These are phyloP conservation scores for Tricholomella constricta DNA, from an alignment of 768 basidiomycete species.

Conservation along the genomic window DNA sequence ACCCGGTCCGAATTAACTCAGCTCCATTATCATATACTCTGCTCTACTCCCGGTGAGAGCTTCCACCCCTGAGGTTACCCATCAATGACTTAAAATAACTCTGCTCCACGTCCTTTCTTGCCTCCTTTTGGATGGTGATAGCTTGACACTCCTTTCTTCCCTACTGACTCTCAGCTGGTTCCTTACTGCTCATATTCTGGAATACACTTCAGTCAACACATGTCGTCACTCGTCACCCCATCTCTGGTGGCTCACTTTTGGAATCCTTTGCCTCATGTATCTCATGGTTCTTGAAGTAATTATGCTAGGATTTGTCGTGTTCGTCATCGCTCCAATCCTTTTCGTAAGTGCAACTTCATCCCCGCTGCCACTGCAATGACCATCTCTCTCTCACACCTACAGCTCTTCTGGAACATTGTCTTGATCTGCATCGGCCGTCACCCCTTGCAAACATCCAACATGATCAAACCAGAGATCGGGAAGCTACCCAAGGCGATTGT, in stretches of 20 bases:
- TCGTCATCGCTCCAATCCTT: constrained; percentile 76
- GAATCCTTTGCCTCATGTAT: constrained; percentile 79
- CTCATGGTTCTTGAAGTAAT: constrained; percentile 70
- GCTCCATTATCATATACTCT: constrained; percentile 18
- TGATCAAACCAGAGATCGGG: constrained; percentile 77
- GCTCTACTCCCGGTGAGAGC: constrained; percentile 42
- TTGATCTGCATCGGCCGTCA: constrained; percentile 80
- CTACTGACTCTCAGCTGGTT: constrained; percentile 82
- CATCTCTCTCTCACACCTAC: not conserved
- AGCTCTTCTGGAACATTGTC: constrained; percentile 80
- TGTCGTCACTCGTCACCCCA: constrained; percentile 78
- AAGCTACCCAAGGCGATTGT: constrained; percentile 73
- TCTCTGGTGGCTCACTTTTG: constrained; percentile 86
- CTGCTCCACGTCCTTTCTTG: constrained; percentile 7
- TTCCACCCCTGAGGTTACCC: constrained; percentile 24
- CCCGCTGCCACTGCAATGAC: not conserved
- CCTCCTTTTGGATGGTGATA: constrained; percentile 25
- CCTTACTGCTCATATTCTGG: constrained; percentile 75
- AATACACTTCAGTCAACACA: constrained; percentile 73
- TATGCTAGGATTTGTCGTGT: constrained; percentile 72
- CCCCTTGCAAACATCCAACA: constrained; percentile 70
- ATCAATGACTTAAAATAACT: not conserved
- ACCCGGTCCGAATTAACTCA: constrained; percentile 3
- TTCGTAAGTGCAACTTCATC: constrained; percentile 54
- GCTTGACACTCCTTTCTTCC: constrained; percentile 66